These are phyloP conservation scores for Yarrowia osloensis DNA, from an alignment of 805 yeast species.

Conservation along the genomic window DNA sequence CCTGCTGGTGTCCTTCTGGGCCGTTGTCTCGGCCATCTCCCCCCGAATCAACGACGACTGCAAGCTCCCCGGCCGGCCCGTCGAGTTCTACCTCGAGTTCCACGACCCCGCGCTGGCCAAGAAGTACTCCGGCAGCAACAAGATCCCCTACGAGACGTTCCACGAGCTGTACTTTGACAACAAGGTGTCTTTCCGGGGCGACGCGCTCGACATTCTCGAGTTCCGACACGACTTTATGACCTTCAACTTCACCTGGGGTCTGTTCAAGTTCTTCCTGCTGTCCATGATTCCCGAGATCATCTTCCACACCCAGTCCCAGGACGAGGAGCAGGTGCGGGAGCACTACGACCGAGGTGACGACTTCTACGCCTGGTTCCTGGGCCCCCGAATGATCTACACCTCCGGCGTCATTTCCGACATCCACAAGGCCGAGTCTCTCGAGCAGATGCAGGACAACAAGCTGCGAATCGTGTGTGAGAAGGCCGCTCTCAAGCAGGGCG, in stretches of 20 bases:
- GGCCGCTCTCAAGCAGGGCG: conserved; percentile 71
- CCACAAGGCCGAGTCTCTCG: conserved; percentile 66
- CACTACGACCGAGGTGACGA: conserved; percentile 97
- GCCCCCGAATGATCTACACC: conserved; percentile 93
- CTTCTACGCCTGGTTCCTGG: conserved; percentile 90
- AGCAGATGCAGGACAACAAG: conserved; percentile 81
- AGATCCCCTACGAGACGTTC: conserved; percentile 92
- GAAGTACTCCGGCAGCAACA: conserved; percentile 69
- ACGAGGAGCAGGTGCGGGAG: conserved; percentile 94
- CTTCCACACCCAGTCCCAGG: conserved; percentile 89
- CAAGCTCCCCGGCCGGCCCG: conserved; percentile 71
- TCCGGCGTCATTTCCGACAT: conserved; percentile 80
- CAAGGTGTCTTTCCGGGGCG: conserved; percentile 86
- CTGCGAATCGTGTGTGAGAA: conserved; percentile 85
- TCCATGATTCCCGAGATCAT: conserved; percentile 93
- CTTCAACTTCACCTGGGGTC: conserved; percentile 72
- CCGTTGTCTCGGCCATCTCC: conserved; percentile 69
- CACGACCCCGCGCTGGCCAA: conserved; percentile 68
- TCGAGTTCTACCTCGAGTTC: conserved; percentile 78
- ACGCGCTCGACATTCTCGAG: conserved; percentile 79
- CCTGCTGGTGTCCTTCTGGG: conserved; percentile 80
- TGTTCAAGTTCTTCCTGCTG: conserved; percentile 76
- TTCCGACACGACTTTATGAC: conserved; percentile 89
- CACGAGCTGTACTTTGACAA: conserved; percentile 82
- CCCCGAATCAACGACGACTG: conserved; percentile 82